phyloP scores from a whole-genome alignment of 148 eudicot genomes.

The Agrostemma githago region DNA sequence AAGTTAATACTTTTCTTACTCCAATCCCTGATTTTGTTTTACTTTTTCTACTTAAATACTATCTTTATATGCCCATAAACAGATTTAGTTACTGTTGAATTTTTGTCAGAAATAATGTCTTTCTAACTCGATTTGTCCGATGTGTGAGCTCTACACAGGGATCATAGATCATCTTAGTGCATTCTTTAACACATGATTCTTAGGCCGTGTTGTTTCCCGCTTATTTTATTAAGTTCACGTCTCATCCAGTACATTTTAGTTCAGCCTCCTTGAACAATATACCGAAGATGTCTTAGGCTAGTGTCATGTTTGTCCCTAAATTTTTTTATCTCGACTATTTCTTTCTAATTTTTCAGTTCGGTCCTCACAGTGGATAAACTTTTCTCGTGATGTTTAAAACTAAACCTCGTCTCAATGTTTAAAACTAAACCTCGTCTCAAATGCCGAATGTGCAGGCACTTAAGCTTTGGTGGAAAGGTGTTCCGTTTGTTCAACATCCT shows the following conservation, averaged over 20 bases:
- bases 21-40: background rate
- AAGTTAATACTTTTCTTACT: slow-evolving; percentile 30
- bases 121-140: background rate
- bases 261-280: too few species aligned
- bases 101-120: background rate
- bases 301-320: background rate
- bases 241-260: too few species aligned
- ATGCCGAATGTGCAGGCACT: slow-evolving; percentile 53
- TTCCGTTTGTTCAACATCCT: slow-evolving; percentile 75
- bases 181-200: background rate
- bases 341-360: background rate
- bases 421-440: background rate
- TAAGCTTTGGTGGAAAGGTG: slow-evolving; percentile 89
- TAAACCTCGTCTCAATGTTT: background rate
- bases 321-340: background rate
- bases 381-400: background rate
- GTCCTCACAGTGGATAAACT: background rate
- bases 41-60: background rate
- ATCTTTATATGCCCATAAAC: background rate
- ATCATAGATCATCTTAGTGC: too few species aligned
- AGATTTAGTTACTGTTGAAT: background rate
- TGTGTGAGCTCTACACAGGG: background rate
- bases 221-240: too few species aligned
- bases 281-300: background rate
- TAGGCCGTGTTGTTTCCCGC: too few species aligned